Base-by-base conservation (phyloP, 164 flowering plant species). In the Protea cynaroides region DNA sequence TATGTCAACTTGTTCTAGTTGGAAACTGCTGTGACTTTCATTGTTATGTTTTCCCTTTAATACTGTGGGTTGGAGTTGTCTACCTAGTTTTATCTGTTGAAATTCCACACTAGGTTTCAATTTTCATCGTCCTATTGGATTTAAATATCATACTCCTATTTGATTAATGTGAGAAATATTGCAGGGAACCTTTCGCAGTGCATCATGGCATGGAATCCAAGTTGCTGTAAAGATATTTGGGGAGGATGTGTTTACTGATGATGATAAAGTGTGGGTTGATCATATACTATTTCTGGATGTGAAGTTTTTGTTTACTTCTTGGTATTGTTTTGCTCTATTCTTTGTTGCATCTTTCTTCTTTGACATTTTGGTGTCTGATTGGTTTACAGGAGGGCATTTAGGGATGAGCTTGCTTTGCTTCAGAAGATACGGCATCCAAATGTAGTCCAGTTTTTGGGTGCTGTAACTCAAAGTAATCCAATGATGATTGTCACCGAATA, bases 401-500 rank as follows among this genome's bases (percentile, higher is more conserved):
- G 84, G 58, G 96, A 94, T 76, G 99, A 94, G 81, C 97, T 94
- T 76, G 84, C 84, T 22, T 75, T 94, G 77, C 92, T 91, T 73
- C 96, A 89, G 76, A 91, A 76, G 74, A 75, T 89, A 64, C 78
- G 99, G 4, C 99, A 94, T 84, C 99, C 99, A 64, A 94, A 94
- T 79, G 96, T 91, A 0, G 99, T 94, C 58, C 99, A 94, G 69
- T 94, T 94, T 80, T 81, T 94, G 64, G 97, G 96, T 66, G 99
- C 99, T 72, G 99, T 94, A 55, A 94, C 97, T 66, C 99, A 94
- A 69, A 91, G 88, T 72, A 84, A 86, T 79, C 99, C 97, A 46
- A 91, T 94, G 99, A 94, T 94, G 96, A 94, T 94, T 74, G 96
- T 94, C 63, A 94, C 94, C 43, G 97, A 94, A 77, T 94, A 88